Percentiles rank a stretch among this genome's conserved stretches.
Conservation (phyloP, 2,329 filamentous ascomycete species). For the Scolecobasidium constrictum region DNA sequence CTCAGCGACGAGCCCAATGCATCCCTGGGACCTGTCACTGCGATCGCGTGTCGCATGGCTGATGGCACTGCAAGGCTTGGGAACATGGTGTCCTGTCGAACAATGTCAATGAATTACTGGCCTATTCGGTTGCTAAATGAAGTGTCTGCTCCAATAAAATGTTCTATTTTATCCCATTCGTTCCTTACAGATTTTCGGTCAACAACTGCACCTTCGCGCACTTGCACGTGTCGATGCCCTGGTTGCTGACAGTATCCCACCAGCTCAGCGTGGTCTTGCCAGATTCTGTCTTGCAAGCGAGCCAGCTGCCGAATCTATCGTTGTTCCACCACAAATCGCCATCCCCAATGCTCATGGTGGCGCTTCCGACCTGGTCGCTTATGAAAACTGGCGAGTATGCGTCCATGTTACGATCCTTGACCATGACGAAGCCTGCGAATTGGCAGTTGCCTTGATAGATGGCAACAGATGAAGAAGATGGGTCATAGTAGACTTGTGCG, state of each 20-base stretch:
- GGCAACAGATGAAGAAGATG: conserved; percentile 2
- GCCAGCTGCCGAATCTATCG: conserved; percentile 10
- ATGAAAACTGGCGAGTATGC: conserved; percentile 1
- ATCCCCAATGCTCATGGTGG: conserved; percentile 5
- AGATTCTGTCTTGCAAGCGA: conserved; percentile 6
- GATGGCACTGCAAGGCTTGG: too few relatives aligned
- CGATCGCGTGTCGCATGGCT: too few relatives aligned
- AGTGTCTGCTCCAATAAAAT: too few relatives aligned
- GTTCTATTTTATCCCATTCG: too few relatives aligned
- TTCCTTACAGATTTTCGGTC: conserved; percentile 9
- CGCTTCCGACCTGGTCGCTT: background rate
- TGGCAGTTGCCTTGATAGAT: conserved; percentile 5
- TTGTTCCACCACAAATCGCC: conserved; percentile 8
- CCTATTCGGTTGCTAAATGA: too few relatives aligned
- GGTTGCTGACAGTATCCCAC: conserved; percentile 7
- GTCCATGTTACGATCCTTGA: conserved; percentile 1
- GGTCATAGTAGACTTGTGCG: conserved; percentile 7
- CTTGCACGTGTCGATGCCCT: conserved; percentile 5
- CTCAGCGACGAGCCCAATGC: too few relatives aligned
- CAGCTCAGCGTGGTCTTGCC: conserved; percentile 1
- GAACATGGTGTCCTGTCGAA: too few relatives aligned
- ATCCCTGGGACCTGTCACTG: too few relatives aligned
- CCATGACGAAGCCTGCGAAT: conserved; percentile 3
- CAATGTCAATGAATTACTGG: too few relatives aligned
- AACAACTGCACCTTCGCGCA: conserved; percentile 10